These are phyloP conservation scores for Triticum monococcum DNA, from an alignment of 176 grass and related monocot species.

Conservation along the genomic window DNA sequence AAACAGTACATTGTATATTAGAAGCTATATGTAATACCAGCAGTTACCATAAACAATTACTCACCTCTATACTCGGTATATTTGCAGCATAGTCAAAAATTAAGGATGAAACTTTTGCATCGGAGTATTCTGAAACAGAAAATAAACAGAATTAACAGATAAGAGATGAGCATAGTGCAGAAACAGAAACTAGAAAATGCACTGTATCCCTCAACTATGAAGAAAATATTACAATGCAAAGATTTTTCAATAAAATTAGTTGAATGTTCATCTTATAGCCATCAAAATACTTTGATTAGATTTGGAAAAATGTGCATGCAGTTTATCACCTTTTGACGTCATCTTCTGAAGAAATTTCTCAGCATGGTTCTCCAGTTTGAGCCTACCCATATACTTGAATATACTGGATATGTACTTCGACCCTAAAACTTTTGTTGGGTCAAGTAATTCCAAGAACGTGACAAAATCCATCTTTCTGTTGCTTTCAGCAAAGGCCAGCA, in stretches of 20 bases:
- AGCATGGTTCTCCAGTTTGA: conserved; percentile 50
- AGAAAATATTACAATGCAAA: conserved; percentile 17
- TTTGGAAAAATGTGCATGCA: background rate
- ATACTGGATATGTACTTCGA: conserved; percentile 62
- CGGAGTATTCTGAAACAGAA: conserved; percentile 45
- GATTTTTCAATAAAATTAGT: background rate
- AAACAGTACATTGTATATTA: conserved; percentile 22
- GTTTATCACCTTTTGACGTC: conserved; percentile 56
- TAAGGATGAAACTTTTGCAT: conserved; percentile 58
- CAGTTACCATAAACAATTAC: conserved; percentile 38
- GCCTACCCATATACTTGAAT: conserved; percentile 69
- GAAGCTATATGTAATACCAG: conserved; percentile 46
- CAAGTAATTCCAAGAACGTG: conserved; percentile 61
- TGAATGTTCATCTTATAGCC: conserved; percentile 3
- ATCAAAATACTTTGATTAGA: conserved; percentile 23
- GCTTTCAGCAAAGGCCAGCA: conserved; percentile 91
- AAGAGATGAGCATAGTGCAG: conserved; percentile 26
- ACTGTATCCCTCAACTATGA: background rate
- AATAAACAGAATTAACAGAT: conserved; percentile 29
- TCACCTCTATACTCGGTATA: conserved; percentile 70
- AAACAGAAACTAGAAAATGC: conserved; percentile 2
- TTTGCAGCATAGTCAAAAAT: conserved; percentile 63
- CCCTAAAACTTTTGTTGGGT: conserved; percentile 54
- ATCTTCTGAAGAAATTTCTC: conserved; percentile 70
- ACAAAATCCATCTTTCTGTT: conserved; percentile 61